phyloP scores from a whole-genome alignment of 225 moss, liverwort and hornwort species.

The Rhytidiadelphus loreus region DNA sequence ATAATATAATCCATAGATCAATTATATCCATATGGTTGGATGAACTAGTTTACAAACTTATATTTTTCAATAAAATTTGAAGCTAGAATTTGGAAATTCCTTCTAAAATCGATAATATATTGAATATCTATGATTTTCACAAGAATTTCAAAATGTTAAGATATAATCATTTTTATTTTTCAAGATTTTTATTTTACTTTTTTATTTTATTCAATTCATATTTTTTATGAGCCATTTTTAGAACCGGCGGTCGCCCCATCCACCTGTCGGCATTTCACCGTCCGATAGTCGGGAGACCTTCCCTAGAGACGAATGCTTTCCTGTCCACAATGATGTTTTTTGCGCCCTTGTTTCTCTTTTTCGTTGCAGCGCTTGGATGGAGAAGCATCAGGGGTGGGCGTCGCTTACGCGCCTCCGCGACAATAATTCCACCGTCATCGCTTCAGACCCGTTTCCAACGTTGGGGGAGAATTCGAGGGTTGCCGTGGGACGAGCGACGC shows the following conservation, averaged over 20 bases:
- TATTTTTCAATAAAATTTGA: no score
- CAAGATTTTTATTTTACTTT: not conserved
- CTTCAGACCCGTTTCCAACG: conserved; percentile 22
- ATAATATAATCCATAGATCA: no score
- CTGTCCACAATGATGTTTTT: not conserved
- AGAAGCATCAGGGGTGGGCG: conserved; percentile 50
- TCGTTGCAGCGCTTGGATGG: conserved; percentile 7
- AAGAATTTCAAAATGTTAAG: not conserved
- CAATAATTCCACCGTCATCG: not conserved
- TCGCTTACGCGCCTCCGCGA: conserved; percentile 26
- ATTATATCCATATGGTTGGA: no score
- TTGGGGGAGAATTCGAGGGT: not conserved
- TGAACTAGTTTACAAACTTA: no score
- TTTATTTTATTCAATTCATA: not conserved
- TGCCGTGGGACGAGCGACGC: not conserved
- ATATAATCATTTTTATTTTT: not conserved
- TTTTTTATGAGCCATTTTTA: not conserved
- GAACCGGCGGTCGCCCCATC: not conserved
- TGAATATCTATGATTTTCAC: not conserved
- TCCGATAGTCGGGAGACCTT: not conserved
- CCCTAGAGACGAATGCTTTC: not conserved
- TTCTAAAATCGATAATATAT: fast-evolving
- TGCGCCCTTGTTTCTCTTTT: not conserved
- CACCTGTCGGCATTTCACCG: not conserved
- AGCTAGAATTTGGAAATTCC: not conserved